These are phyloP conservation scores for Komagataella pastoris DNA, from an alignment of 805 yeast genomes.

Conservation along the genomic window DNA sequence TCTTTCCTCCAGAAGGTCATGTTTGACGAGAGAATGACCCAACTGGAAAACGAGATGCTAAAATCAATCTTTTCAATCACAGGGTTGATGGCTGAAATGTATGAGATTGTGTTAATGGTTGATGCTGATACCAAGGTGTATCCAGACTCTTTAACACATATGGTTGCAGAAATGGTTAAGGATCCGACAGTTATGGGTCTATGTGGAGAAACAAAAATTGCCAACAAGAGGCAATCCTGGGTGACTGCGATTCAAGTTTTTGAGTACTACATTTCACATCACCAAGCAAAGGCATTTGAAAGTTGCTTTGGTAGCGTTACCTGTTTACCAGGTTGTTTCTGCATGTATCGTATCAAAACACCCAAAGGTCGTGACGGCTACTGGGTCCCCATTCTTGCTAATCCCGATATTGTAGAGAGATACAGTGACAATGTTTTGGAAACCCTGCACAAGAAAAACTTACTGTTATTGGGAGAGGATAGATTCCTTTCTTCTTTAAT, in stretches of 20 bases:
- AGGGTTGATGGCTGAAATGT: slow-evolving; percentile 72
- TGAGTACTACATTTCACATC: slow-evolving; percentile 88
- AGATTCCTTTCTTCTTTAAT: slow-evolving; percentile 73
- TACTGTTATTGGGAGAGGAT: slow-evolving; percentile 82
- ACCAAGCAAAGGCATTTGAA: slow-evolving; percentile 88
- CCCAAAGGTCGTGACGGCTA: slow-evolving; percentile 70
- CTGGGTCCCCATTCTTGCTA: slow-evolving; percentile 91
- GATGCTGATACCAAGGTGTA: slow-evolving; percentile 88
- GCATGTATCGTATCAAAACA: slow-evolving; percentile 80
- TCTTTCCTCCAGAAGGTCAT: slow-evolving; percentile 78
- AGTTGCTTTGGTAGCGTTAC: slow-evolving; percentile 93
- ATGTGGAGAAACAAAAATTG: slow-evolving; percentile 89
- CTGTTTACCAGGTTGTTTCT: slow-evolving; percentile 92
- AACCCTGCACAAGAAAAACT: slow-evolving; percentile 76
- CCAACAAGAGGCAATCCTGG: slow-evolving; percentile 76
- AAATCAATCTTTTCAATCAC: slow-evolving; percentile 69
- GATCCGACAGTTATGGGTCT: slow-evolving; percentile 84
- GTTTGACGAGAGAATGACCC: slow-evolving; percentile 91
- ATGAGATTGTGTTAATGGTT: slow-evolving; percentile 80
- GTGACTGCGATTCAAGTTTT: slow-evolving; percentile 89
- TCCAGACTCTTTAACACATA: slow-evolving; percentile 81
- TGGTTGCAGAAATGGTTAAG: slow-evolving; percentile 80
- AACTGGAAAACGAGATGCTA: slow-evolving; percentile 69
- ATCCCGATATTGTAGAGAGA: slow-evolving; percentile 87
- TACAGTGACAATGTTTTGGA: slow-evolving; percentile 78